Conservation (phyloP, 371 early-diverging fungal species). For the Conidiobolus incongruus region DNA sequence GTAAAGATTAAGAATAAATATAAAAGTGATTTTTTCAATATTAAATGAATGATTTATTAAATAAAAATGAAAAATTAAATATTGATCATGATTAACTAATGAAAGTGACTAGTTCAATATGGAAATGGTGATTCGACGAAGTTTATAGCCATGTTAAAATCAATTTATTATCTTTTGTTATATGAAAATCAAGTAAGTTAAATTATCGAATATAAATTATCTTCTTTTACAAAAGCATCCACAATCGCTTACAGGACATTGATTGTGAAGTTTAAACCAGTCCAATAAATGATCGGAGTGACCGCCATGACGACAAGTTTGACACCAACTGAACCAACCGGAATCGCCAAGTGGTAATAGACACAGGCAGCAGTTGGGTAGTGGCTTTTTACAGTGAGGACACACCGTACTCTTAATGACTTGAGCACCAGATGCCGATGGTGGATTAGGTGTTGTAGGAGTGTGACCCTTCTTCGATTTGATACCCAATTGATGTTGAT, state of each 20-base stretch:
- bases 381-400: constrained; percentile 59
- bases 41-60: too few relatives aligned
- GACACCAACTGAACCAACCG: constrained; percentile 95
- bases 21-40: too few relatives aligned
- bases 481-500: too few relatives aligned
- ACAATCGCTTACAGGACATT: constrained; percentile 83
- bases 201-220: constrained; percentile 1
- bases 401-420: constrained; percentile 36
- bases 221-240: constrained; percentile 22
- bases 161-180: too few relatives aligned
- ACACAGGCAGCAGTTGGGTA: constrained; percentile 89
- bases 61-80: too few relatives aligned
- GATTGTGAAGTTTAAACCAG: constrained; percentile 68
- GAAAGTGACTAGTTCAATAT: too few relatives aligned
- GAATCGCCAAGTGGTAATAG: constrained; percentile 68
- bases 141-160: too few relatives aligned
- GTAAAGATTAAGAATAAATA: too few relatives aligned
- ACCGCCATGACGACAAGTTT: constrained; percentile 88
- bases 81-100: too few relatives aligned
- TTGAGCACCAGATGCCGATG: neutral
- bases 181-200: constrained; percentile 11
- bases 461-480: too few relatives aligned
- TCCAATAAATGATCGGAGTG: constrained; percentile 69
- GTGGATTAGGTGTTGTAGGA: neutral
- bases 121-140: too few relatives aligned